Evolutionary conservation across 345 rosid genomes (phyloP).

Genomic region (Citrus cavaleriei): DNA sequence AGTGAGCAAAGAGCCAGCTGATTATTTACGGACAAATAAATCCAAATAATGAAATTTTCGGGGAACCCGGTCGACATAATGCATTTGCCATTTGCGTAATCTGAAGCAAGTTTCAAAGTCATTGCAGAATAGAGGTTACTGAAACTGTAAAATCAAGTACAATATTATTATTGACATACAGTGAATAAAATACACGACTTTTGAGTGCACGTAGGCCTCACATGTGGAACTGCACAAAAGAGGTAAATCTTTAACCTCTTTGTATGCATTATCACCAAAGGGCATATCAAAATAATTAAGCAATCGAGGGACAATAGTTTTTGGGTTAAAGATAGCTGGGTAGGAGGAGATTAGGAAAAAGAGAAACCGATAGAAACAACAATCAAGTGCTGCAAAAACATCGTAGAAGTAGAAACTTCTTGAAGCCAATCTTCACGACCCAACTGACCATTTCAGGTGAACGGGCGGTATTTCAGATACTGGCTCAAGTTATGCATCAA

Average conservation of each 20-base stretch:
- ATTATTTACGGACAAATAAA: neutral
- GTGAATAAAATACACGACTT: neutral
- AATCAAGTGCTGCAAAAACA: neutral
- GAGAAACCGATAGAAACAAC: conserved; percentile 7
- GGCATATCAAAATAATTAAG: conserved; percentile 1
- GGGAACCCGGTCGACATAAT: neutral
- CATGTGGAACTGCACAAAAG: neutral
- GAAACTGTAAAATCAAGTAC: neutral
- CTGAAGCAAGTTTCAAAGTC: neutral
- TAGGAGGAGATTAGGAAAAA: neutral
- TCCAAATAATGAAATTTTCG: neutral
- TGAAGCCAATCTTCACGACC: neutral
- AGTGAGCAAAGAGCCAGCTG: neutral
- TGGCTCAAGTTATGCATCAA: conserved; percentile 28
- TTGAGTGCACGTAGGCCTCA: neutral
- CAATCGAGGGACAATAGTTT: neutral
- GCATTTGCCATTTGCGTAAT: neutral
- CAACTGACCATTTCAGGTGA: conserved; percentile 5
- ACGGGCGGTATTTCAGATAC: conserved; percentile 6
- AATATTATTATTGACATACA: neutral
- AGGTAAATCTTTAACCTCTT: neutral
- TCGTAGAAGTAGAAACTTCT: conserved; percentile 3
- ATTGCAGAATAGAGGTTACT: neutral
- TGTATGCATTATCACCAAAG: neutral
- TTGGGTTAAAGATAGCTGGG: neutral